Base-by-base conservation (phyloP, 2,329 filamentous ascomycete species). In the Thielaviopsis euricoi region DNA sequence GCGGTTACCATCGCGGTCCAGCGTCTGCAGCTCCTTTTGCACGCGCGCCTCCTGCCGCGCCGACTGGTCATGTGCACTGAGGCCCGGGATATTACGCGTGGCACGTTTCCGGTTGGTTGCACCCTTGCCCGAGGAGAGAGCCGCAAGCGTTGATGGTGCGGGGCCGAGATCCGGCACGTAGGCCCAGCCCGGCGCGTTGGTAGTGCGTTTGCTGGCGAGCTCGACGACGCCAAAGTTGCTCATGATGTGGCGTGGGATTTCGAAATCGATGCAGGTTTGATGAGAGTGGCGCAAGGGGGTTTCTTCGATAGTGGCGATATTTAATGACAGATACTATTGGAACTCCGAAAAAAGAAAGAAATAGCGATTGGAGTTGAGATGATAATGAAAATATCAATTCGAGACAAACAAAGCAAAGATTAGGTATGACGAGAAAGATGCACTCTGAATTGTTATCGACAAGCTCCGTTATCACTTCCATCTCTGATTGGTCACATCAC, bases 1-100 rank as follows among this genome's bases (percentile, higher is more conserved):
- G 60, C 78, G 76, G 65, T 84, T 78, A 62, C 85, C 87, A 67
- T 97, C 93, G 56, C 82, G 81, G 66, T 94, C 87, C 40, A 98
- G 76, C 48, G 87, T 84, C 61, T 87, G 84, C 52, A 97, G 79
- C 65, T 93, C 87, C 63, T 89, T 86, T 58, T 87, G 77, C 55
- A 90, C 79, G 63, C 89, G 90, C 50, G 85, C 83, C 66, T 91
- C 86, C 69, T 94, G 87, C 57, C 89, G 79, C n/a, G 87, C 86
- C 33, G 82, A 85, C 52, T 89, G 77, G 64, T 94, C 87, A 63
- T 81, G 78, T 10, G 76, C 70, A 62, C 72, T 78, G 26, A 72
- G 67, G 54, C 71, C 74, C 4, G 74, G 74, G 60, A 77, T 70
- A 65, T 75, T 79, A 62, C 86, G 78, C 21, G 80, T 79, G 29